Percentiles rank a stretch among this genome's conserved stretches.
Conservation (phyloP, 805 yeast species). For the Saturnispora besseyi region DNA sequence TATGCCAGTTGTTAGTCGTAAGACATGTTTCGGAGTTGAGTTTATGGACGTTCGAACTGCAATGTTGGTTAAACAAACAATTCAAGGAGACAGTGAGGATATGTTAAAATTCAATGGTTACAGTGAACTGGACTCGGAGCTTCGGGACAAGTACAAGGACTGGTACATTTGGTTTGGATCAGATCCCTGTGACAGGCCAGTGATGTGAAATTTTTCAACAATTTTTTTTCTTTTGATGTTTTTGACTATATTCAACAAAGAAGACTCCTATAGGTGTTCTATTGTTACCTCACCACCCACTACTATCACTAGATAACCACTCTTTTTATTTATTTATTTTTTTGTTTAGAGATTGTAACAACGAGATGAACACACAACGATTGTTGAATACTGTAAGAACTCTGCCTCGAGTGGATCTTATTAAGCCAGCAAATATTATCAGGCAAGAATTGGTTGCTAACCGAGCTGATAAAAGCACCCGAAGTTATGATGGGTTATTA, state of each 20-base stretch:
- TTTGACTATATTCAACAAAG: too few relatives aligned
- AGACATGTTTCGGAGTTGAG: conserved; percentile 50
- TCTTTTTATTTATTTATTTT: background rate
- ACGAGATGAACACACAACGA: conserved; percentile 4
- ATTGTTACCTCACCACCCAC: too few relatives aligned
- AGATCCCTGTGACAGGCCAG: conserved; percentile 51
- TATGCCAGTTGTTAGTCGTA: conserved; percentile 58
- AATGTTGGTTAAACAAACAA: conserved; percentile 44
- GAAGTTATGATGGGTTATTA: conserved; percentile 5
- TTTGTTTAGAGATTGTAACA: background rate
- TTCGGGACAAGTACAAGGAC: conserved; percentile 34
- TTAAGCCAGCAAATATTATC: conserved; percentile 10
- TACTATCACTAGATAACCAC: background rate
- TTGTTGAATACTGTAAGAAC: conserved; percentile 8
- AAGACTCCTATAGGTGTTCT: background rate
- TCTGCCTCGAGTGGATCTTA: conserved; percentile 18
- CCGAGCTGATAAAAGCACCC: conserved; percentile 4
- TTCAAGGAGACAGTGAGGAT: conserved; percentile 19
- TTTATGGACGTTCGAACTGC: conserved; percentile 54
- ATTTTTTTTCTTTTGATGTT: background rate
- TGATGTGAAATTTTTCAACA: background rate
- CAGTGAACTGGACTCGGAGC: background rate
- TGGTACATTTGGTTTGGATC: conserved; percentile 64
- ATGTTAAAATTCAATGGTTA: background rate
- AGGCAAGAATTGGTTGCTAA: conserved; percentile 5